Evolutionary conservation across 768 basidiomycete species (phyloP), one percentile per base, ranked within the genome.

Genomic region (Rhodotorula taiwanensis): DNA sequence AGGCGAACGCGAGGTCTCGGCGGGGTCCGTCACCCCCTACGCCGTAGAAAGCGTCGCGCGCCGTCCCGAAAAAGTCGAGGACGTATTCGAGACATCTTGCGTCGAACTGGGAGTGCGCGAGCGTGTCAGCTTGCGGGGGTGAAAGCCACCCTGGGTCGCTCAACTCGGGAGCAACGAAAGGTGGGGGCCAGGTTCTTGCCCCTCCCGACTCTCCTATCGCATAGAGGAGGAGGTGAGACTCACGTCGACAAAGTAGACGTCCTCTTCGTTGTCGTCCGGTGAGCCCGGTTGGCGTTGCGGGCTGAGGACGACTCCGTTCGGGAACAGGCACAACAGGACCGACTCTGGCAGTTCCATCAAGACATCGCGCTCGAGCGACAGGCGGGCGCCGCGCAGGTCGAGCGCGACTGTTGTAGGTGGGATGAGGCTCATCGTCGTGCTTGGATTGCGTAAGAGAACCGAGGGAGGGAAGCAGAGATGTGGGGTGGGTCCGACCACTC

Each of bases 281-380:
- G 84, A 86, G 27, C 39, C 39, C 8, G 27, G 41, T 34, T 70
- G 70, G 7, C 74, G 72, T 30, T 93, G 89, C 65, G 92, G 81
- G 74, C 87, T 91, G 57, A 97, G 81, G 43, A 97, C 91, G 64
- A 97, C 83, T 25, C 94, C 95, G 73, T 98, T 98, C 15, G 95
- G 95, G 74, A 98, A 99, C 66, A 99, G 80, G 51, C 93, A 97
- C 42, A 99, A 80, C 56, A 98, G 81, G 50, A 99, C 91, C 23
- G 89, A 91, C 82, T 99, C 95, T 4, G 95, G 95, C 25, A 99
- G 81, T 75, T 93, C 90, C 92, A 98, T 95, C 74, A 99, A 86
- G 10, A 88, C 92, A 78, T 98, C 94, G 70, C 94, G 83, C 78
- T 98, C 95, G 48, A 99, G 90, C 64, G 88, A 85, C 78, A 98